A percentile compares a stretch with the other conserved stretches of the same genome.
These are phyloP conservation scores for Paradendryphiella salina DNA, from an alignment of 2,329 filamentous ascomycete species.

Conservation along the genomic window DNA sequence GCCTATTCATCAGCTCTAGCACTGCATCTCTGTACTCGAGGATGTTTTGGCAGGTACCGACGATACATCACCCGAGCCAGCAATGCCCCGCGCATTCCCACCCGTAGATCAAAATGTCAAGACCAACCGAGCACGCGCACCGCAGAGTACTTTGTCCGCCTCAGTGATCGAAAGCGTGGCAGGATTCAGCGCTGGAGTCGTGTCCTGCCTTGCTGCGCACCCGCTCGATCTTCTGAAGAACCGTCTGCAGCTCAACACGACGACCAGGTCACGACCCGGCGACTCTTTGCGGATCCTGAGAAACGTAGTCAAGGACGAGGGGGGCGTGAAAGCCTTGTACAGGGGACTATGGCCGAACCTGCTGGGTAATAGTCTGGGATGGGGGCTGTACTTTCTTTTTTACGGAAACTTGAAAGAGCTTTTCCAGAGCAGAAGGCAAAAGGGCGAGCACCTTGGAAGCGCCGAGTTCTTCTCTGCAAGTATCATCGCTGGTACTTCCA, in stretches of 20 bases:
- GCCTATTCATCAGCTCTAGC: neutral
- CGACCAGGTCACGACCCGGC: constrained; percentile 52
- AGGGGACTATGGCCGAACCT: constrained; percentile 88
- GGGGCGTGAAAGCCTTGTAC: constrained; percentile 72
- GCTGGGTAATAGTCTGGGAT: constrained; percentile 84
- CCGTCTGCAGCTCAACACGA: constrained; percentile 70
- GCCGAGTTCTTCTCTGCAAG: constrained; percentile 82
- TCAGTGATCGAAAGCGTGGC: constrained; percentile 85
- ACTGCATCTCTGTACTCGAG: constrained; percentile 13
- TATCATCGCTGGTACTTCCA: constrained; percentile 57
- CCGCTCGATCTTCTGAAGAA: constrained; percentile 97
- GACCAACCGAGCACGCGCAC: constrained; percentile 40
- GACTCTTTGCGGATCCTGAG: constrained; percentile 58
- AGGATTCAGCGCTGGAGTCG: constrained; percentile 83
- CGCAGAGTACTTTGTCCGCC: constrained; percentile 54
- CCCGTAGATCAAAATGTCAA: constrained; percentile 49
- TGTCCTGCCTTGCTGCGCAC: constrained; percentile 84
- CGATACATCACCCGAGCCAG: constrained; percentile 16
- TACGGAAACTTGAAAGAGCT: constrained; percentile 63
- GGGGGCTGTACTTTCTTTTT: constrained; percentile 89
- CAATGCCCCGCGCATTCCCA: constrained; percentile 56
- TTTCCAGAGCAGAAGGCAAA: constrained; percentile 50
- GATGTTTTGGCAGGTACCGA: constrained; percentile 25
- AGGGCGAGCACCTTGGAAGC: constrained; percentile 55
- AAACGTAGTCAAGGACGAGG: constrained; percentile 58